These are phyloP conservation scores for Neoboletus magnificus DNA, from an alignment of 768 basidiomycete species.

Conservation along the genomic window DNA sequence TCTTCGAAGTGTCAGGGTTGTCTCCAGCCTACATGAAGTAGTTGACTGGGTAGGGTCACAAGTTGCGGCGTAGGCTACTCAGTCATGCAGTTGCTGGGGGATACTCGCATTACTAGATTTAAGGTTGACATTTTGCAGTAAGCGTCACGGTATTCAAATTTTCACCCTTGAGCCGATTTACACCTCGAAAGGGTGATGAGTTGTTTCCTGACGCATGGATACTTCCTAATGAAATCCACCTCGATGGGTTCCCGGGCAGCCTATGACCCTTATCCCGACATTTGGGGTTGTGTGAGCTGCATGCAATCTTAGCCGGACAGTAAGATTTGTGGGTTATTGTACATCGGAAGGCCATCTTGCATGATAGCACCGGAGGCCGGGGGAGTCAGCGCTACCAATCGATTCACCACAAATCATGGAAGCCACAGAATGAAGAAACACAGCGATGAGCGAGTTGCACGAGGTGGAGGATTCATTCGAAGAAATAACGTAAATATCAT, in stretches of 20 bases:
- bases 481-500: not conserved
- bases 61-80: slow-evolving; percentile 1
- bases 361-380: not conserved
- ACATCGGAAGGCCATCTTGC: not conserved
- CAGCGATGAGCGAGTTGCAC: not conserved
- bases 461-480: not conserved
- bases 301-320: not conserved
- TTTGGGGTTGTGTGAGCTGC: not conserved
- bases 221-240: not conserved
- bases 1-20: slow-evolving; percentile 36
- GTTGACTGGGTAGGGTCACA: slow-evolving; percentile 34
- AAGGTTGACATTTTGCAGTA: not conserved
- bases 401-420: not conserved
- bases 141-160: not conserved
- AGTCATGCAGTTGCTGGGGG: not conserved
- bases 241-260: not conserved
- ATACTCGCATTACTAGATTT: not conserved
- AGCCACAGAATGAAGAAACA: too few species aligned
- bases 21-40: slow-evolving; percentile 37
- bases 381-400: not conserved
- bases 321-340: not conserved
- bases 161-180: not conserved
- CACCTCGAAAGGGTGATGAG: not conserved
- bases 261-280: not conserved
- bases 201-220: not conserved